These are phyloP conservation scores for Ensete glaucum DNA, from an alignment of 176 grass and related monocot species.

Conservation along the genomic window DNA sequence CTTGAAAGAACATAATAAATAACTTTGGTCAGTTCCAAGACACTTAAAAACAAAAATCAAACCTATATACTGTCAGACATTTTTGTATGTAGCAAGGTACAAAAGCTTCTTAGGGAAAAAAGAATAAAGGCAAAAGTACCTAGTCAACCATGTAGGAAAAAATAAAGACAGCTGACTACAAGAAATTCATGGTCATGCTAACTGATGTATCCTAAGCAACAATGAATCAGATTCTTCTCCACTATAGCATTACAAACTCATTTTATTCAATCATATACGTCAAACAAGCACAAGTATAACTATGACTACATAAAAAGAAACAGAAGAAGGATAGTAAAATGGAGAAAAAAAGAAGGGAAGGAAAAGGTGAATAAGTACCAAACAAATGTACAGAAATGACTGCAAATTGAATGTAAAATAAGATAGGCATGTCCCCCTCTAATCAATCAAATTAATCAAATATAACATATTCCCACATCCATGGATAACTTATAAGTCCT, in stretches of 20 bases:
- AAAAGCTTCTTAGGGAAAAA: too few species aligned
- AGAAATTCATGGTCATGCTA: too few species aligned
- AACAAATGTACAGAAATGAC: not conserved
- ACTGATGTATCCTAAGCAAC: not conserved
- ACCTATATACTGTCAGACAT: not conserved
- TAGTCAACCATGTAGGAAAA: too few species aligned
- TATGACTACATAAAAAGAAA: not conserved
- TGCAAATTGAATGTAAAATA: not conserved
- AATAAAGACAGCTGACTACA: too few species aligned
- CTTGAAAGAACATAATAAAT: not conserved
- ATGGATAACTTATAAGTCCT: not conserved
- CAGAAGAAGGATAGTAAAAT: not conserved
- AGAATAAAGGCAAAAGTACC: too few species aligned
- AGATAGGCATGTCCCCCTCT: not conserved
- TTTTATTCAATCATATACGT: not conserved
- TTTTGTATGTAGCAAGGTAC: too few species aligned
- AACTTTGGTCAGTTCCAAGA: not conserved
- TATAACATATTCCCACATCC: not conserved
- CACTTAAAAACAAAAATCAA: constrained; percentile 2
- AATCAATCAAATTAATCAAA: not conserved
- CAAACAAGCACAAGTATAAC: not conserved
- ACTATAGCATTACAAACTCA: not conserved
- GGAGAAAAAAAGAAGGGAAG: not conserved
- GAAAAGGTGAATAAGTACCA: not conserved
- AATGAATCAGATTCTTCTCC: not conserved